Evolutionary conservation across 129 eudicot species (phyloP), one percentile per base, ranked within the genome.

Genomic region (Kitagawia praeruptora): DNA sequence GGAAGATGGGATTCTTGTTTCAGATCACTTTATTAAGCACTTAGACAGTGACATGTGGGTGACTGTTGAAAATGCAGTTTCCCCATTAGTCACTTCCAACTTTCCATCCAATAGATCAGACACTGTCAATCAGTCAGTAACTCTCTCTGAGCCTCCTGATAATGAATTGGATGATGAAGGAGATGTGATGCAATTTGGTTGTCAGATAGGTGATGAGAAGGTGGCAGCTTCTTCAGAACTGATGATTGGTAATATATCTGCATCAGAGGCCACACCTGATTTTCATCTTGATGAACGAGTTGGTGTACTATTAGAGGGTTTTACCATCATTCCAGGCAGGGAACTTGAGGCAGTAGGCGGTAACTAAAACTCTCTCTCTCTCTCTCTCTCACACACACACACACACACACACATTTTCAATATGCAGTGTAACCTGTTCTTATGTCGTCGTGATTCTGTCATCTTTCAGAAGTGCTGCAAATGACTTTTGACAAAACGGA

Each of bases 1-100:
- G 64, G 92, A 90, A 69, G 89, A 88, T 64, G 96, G 98, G 39
- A 77, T 85, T 82, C 92, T 95, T 70, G 88, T 89, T 58, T 90
- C 98, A 2, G 98, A 95, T 78, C 98, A 95, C 78, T 80, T 95
- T 76, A 82, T 95, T 79, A 95, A 95, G 82, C 97, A 95, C 81
- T 51, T 85, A 64, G 91, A 95, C 11, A 77, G 89, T 84, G 97
- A 95, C 87, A 90, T 94, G 88, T 92, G 98, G 98, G 89, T 88
- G 67, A 90, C 98, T 71, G 94, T 95, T 85, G 98, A 95, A 84
- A 92, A 95, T 79, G 98, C 98, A 74, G 97, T 85, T 83, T 95
- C 97, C 48, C 98, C 98, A 28, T 63, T 88, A 70, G 93, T 82
- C 78, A 82, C 92, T 58, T 78, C 85, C 12, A 95, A 77, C 80